Evolutionary conservation across 805 yeast genomes (phyloP).

Genomic region (Metschnikowia matae): DNA sequence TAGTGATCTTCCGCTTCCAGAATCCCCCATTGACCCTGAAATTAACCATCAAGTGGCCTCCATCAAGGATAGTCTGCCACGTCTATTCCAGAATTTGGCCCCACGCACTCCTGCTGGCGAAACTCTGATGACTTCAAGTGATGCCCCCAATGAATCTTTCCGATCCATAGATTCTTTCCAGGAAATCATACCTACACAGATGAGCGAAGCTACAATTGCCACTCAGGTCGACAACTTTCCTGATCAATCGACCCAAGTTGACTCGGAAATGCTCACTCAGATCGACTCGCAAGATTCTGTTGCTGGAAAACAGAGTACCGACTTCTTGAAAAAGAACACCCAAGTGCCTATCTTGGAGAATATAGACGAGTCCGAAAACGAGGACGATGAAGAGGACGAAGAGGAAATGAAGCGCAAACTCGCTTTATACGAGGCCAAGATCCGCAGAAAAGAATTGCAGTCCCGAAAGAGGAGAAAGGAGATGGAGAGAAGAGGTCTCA

Average conservation of each 20-base stretch:
- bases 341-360: neutral
- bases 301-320: neutral
- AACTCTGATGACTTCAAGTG: constrained; percentile 3
- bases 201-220: constrained; percentile 7
- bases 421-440: constrained; percentile 37
- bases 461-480: constrained; percentile 41
- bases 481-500: constrained; percentile 55
- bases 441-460: constrained; percentile 32
- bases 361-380: constrained; percentile 4
- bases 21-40: constrained; percentile 7
- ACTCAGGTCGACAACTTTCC: constrained; percentile 17
- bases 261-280: constrained; percentile 6
- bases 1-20: constrained; percentile 11
- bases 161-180: constrained; percentile 15
- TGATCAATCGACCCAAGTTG: constrained; percentile 8
- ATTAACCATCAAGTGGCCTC: constrained; percentile 3
- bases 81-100: constrained; percentile 27
- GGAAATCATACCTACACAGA: constrained; percentile 17
- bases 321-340: constrained; percentile 1
- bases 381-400: constrained; percentile 24
- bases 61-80: constrained; percentile 4
- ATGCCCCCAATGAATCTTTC: neutral
- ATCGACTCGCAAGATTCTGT: neutral
- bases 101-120: constrained; percentile 17
- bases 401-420: constrained; percentile 27